These are phyloP conservation scores for Apiospora pterosperma DNA, from an alignment of 2,329 filamentous ascomycete genomes.

Conservation along the genomic window DNA sequence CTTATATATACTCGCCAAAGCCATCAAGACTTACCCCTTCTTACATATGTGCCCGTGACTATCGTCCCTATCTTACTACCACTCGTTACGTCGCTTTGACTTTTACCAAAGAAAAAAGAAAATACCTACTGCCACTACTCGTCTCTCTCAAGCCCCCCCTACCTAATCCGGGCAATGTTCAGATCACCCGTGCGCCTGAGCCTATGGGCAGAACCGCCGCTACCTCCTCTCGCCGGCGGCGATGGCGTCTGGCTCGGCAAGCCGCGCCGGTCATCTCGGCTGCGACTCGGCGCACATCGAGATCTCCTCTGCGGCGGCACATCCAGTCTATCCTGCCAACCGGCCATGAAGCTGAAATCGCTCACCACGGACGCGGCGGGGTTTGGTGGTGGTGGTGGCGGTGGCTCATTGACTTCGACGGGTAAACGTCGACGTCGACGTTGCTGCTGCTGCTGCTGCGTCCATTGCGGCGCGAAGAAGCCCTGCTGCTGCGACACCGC, in stretches of 20 bases:
- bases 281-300: background rate
- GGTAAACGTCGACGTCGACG: background rate
- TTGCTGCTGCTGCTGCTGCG: background rate
- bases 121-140: background rate
- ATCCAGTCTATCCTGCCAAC: slow-evolving; percentile 1
- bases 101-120: background rate
- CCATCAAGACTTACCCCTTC: background rate
- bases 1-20: background rate
- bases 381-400: background rate
- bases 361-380: background rate
- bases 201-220: background rate
- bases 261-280: slow-evolving; percentile 7
- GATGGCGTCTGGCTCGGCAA: slow-evolving; percentile 17
- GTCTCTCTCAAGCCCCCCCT: background rate
- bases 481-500: background rate
- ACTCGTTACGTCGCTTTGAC: background rate
- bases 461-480: slow-evolving; percentile 11
- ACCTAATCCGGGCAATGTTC: background rate
- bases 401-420: background rate
- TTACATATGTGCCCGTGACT: background rate
- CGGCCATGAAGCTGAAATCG: background rate
- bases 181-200: background rate
- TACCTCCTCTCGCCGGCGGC: background rate
- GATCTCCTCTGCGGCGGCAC: background rate
- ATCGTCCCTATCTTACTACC: no score